Evolutionary conservation across 495 filamentous ascomycete species (phyloP).

Genomic region (Lophiostoma macrostomum): DNA sequence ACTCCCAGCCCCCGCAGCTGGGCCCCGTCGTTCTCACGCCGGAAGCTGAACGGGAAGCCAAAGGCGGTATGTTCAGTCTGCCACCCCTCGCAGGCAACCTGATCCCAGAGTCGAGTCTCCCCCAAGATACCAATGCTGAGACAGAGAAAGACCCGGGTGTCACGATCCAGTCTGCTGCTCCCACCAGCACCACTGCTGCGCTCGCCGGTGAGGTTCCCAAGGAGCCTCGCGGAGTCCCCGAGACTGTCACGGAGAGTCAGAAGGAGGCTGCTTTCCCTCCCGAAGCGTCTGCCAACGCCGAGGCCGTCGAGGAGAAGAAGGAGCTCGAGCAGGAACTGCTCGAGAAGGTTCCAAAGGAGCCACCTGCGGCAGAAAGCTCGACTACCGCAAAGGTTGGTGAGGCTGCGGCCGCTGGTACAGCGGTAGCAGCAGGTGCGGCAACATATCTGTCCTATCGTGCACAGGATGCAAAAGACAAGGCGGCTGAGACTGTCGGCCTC

Average conservation of each 20-base stretch:
- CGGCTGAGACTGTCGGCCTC: conserved; percentile 16
- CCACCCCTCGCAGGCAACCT: conserved; percentile 61
- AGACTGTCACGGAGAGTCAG: conserved; percentile 22
- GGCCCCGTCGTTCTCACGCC: conserved; percentile 47
- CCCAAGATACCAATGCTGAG: conserved; percentile 51
- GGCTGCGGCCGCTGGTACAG: conserved; percentile 2
- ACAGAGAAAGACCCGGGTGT: conserved; percentile 49
- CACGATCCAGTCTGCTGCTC: conserved; percentile 65
- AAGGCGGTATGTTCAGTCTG: conserved; percentile 57
- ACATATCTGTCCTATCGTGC: conserved; percentile 23
- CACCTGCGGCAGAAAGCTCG: conserved; percentile 32
- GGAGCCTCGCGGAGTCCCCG: conserved; percentile 46
- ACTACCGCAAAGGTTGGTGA: background rate
- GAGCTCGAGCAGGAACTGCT: conserved; percentile 27
- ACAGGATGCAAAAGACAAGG: conserved; percentile 36
- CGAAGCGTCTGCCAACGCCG: conserved; percentile 24
- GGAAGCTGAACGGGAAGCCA: conserved; percentile 44
- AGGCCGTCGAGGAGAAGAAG: conserved; percentile 30
- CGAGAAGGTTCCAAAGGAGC: conserved; percentile 28
- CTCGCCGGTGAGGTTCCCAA: conserved; percentile 70
- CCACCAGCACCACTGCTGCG: conserved; percentile 67
- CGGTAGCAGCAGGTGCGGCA: conserved; percentile 11
- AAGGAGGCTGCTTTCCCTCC: conserved; percentile 23
- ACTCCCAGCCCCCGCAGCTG: conserved; percentile 45
- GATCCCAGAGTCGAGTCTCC: conserved; percentile 85